Evolutionary conservation across 1,284 basidiomycete species (phyloP), one percentile per base, ranked within the genome.

Genomic region (Ceraceosorus guamensis): DNA sequence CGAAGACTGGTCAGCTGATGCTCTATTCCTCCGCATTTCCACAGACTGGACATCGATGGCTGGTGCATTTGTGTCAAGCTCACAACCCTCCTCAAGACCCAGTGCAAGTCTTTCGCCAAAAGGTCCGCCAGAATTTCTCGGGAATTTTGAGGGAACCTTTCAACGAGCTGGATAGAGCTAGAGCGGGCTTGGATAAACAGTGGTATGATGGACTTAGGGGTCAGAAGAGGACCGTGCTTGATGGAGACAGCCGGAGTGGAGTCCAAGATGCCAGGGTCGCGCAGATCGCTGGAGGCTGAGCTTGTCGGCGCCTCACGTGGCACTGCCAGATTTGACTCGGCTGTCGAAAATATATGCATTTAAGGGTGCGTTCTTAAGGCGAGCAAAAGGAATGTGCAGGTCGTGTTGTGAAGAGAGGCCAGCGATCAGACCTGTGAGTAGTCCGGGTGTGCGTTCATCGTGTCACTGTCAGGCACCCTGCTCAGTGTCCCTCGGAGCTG

Each of bases 131-230:
- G 50, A 85, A 88, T 39, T 91, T 89, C 81, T 80, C 82, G 35
- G 89, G 89, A 1, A 85, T 85, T 57, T 81, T 91, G 46, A 89
- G 88, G 70, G 88, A 88, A 0, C 89, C 89, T 2, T 91, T 91
- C 77, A 91, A 91, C 76, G 81, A 81, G 0, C 82, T 82, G 24
- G 89, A 87, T 67, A 78, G 89, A 48, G 83, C 84, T 66, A 85
- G 82, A 71, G 89, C 89, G 0, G 77, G 78, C 0, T 46, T 79
- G 53, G 57, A 60, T 32, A 65, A 60, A 31, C 71, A 67, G 18
- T 78, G 73, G 72, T 78, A 78, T 51, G 72, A 74, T n/a, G 70
- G 84, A 66, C 77, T 91, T 59, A 81, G 77, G 52, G 88, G 88
- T 2, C 85, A 87, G 48, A 67, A 65, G 60, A 24, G 35, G 31